A percentile compares a stretch with the other conserved stretches of the same genome.
phyloP scores from a whole-genome alignment of 208 protist species.

The Trypanosoma vivax region DNA sequence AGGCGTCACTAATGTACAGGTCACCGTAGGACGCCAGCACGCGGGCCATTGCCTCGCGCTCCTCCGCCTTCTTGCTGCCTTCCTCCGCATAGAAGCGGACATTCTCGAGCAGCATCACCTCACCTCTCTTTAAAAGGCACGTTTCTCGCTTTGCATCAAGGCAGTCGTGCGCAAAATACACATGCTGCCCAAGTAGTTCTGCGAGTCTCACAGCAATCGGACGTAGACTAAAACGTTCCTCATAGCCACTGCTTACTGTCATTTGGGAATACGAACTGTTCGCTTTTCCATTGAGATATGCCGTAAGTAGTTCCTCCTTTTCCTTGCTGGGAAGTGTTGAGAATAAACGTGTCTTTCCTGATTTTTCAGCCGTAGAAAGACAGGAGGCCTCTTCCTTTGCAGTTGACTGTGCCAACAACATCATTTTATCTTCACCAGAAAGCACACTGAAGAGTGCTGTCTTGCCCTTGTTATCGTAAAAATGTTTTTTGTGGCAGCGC shows the following conservation, averaged over 20 bases:
- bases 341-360: conserved; percentile 61
- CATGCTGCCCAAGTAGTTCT: conserved; percentile 82
- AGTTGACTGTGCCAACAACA: conserved; percentile 50
- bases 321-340: conserved; percentile 55
- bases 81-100: conserved; percentile 98
- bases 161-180: conserved; percentile 80
- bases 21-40: conserved; percentile 93
- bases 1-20: conserved; percentile 98
- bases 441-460: conserved; percentile 68
- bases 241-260: conserved; percentile 38
- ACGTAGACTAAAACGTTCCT: conserved; percentile 85
- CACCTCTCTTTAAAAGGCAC: conserved; percentile 51
- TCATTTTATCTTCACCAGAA: conserved; percentile 48
- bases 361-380: conserved; percentile 26
- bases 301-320: conserved; percentile 47
- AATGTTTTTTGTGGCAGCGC: conserved; percentile 17
- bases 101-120: conserved; percentile 98
- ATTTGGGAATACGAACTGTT: conserved; percentile 52
- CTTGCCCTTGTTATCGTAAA: conserved; percentile 52
- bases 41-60: conserved; percentile 75
- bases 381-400: conserved; percentile 31
- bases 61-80: conserved; percentile 80
- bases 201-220: conserved; percentile 90
- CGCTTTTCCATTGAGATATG: conserved; percentile 57
- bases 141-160: conserved; percentile 61